phyloP scores from a whole-genome alignment of 2,329 filamentous ascomycete genomes.

The Paraphoma chrysanthemicola region DNA sequence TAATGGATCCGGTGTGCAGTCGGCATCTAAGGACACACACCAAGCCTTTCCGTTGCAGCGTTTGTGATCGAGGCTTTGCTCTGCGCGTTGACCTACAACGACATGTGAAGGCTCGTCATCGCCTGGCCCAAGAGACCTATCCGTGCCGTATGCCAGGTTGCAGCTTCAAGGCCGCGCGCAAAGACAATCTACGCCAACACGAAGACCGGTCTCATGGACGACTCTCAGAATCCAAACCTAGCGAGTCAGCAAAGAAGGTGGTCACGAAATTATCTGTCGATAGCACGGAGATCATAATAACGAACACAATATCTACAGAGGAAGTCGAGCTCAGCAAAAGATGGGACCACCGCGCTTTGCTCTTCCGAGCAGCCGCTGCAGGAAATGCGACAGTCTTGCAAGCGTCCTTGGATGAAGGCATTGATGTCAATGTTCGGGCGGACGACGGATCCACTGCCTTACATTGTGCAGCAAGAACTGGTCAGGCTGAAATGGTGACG shows the following conservation, averaged over 20 bases:
- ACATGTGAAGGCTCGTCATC: constrained; percentile 9
- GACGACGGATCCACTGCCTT: constrained; percentile 17
- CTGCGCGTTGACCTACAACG: constrained; percentile 7
- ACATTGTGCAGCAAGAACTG: constrained; percentile 23
- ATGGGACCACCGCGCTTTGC: background rate
- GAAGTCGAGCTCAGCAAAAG: background rate
- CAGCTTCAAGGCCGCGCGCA: background rate
- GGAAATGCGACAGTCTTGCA: background rate
- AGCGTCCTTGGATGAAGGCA: background rate
- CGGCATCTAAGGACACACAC: constrained; percentile 14
- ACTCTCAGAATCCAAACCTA: background rate
- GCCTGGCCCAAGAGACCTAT: constrained; percentile 2
- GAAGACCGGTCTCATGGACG: background rate
- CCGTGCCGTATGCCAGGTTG: constrained; percentile 2
- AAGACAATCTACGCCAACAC: background rate
- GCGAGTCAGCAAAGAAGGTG: background rate
- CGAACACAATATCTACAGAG: background rate
- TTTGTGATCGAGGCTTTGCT: constrained; percentile 6
- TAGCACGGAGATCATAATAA: background rate
- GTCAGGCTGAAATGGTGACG: background rate
- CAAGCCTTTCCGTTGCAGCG: constrained; percentile 7
- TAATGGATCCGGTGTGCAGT: background rate
- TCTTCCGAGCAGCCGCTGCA: background rate
- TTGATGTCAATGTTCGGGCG: constrained; percentile 1
- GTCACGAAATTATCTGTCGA: background rate